A percentile compares a stretch with the other conserved stretches of the same genome.
Conservation (phyloP, 148 eudicot species). For the Camellia granthamiana region DNA sequence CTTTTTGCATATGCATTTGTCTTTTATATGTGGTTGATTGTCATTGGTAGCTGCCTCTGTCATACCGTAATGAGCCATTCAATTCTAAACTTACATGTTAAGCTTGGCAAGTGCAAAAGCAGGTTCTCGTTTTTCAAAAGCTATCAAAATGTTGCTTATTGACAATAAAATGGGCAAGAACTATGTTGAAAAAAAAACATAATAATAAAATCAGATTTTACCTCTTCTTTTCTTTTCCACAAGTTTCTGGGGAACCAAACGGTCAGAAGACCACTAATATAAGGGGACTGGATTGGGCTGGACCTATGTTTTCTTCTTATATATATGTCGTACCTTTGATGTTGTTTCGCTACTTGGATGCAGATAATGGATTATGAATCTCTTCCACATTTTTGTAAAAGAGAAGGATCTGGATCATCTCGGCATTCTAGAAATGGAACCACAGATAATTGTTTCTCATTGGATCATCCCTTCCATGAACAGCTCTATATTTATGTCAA, state of each 20-base stretch:
- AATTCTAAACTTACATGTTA: no score
- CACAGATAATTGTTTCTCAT: constrained; percentile 59
- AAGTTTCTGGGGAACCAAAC: no score
- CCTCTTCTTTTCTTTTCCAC: neutral
- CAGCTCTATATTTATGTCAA: constrained; percentile 58
- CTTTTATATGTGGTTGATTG: no score
- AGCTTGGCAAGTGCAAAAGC: no score
- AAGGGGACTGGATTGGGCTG: neutral
- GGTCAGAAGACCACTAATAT: neutral
- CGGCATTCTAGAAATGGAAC: constrained; percentile 61
- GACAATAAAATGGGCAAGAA: no score
- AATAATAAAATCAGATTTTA: neutral
- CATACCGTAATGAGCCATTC: no score
- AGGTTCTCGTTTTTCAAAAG: no score
- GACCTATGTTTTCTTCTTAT: neutral
- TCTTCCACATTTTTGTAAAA: constrained; percentile 93
- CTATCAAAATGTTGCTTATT: no score
- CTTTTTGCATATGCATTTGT: no score
- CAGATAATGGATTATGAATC: constrained; percentile 96
- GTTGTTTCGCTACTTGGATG: constrained; percentile 15
- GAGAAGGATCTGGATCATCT: constrained; percentile 91
- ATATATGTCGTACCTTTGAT: neutral
- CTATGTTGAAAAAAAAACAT: no score
- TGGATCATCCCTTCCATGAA: constrained; percentile 70
- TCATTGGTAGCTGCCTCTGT: no score